Base-by-base conservation (phyloP, 2,329 filamentous ascomycete genomes). In the Colletotrichum tropicicola region DNA sequence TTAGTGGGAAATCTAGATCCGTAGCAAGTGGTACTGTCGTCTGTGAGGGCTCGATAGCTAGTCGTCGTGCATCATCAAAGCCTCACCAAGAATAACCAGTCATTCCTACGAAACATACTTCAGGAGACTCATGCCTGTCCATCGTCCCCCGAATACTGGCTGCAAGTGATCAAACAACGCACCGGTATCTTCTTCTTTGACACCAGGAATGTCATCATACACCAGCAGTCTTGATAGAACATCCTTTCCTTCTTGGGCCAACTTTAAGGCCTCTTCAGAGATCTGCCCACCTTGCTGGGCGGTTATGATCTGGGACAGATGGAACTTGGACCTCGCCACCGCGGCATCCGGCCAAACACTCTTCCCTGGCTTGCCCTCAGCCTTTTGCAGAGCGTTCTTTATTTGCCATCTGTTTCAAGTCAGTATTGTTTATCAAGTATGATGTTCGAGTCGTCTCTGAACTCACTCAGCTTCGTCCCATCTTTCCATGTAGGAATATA, bases 381-480 rank as follows among this genome's bases (percentile, higher is more conserved):
- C 35, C 25, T 57, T 45, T 7, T 23, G 27, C 10, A 63, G n/a
- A 8, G 59, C 53, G 19, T 57, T 44, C 6, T 37, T 45, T 15
- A 63, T 30, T 8, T 52, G 48, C 52, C 53, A 57, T 35, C 59
- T 51, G 30, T 32, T 10, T 32, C 13, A 12, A 23, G 51, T 56
- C 19, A 49, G 30, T 17, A 13, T 51, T 47, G 39, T 3, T 51
- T 47, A 23, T 3, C 10, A 32, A 3, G 30, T 9, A 6, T 32
- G 30, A 10, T 8, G 13, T 9, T 32, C 13, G 30, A 10, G 6
- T 44, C 8, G 13, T 21, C 5, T 25, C 35, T 6, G 23, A 3
- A 62, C 65, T 68, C 56, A 70, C 68, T 70, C 68, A 19, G 68
- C 68, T 25, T 66, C 56, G n/a, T 65, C 52, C 30, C 28, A 64